These are phyloP conservation scores for Nepenthes gracilis DNA, from an alignment of 148 eudicot genomes.

Conservation along the genomic window DNA sequence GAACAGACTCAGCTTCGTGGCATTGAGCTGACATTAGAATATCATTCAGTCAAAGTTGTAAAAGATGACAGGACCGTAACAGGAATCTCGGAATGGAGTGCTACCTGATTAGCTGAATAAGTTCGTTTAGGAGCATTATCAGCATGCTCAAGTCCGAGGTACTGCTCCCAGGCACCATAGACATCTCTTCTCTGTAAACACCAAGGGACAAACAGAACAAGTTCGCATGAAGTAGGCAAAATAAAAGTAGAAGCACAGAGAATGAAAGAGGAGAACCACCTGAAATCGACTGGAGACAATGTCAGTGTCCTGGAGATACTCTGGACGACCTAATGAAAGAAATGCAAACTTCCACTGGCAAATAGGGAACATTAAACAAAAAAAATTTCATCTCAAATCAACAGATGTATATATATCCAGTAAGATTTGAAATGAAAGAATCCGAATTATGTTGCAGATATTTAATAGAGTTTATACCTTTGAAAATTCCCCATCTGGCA, in stretches of 20 bases:
- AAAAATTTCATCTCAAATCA: too few species aligned
- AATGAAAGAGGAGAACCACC: constrained; percentile 9
- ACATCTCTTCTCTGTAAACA: constrained; percentile 20
- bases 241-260: background rate
- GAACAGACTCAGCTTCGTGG: too few species aligned
- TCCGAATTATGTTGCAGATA: too few species aligned
- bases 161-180: constrained; percentile 32
- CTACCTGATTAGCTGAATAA: constrained; percentile 10
- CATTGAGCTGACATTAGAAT: too few species aligned
- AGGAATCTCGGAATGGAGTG: background rate
- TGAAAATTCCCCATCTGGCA: constrained; percentile 77
- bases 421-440: too few species aligned
- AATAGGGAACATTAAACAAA: background rate
- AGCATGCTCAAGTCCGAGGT: constrained; percentile 30
- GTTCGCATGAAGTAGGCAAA: background rate
- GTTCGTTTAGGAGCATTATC: constrained; percentile 14
- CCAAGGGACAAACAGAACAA: background rate
- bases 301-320: constrained; percentile 29
- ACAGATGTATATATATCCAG: too few species aligned
- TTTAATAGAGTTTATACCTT: constrained; percentile 28
- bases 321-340: background rate
- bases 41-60: too few species aligned
- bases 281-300: constrained; percentile 25
- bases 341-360: constrained; percentile 7
- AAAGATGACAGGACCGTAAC: too few species aligned